These are phyloP conservation scores for Gymnopilus junonius DNA, from an alignment of 768 basidiomycete genomes.

Conservation along the genomic window DNA sequence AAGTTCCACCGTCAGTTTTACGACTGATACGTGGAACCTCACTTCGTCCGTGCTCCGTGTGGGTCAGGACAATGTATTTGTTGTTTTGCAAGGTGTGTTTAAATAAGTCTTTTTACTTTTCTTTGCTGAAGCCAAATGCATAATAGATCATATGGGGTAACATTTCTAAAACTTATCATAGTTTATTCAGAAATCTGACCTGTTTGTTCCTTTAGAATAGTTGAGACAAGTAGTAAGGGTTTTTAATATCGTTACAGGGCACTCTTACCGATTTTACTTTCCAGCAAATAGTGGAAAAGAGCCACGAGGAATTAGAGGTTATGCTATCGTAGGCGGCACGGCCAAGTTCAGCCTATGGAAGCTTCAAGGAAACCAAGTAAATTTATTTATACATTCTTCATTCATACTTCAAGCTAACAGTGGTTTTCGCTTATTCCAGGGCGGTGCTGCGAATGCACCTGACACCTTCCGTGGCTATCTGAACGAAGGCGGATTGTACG, in stretches of 20 bases:
- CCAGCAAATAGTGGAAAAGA: constrained; percentile 54
- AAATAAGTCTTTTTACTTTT: background rate
- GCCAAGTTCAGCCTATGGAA: constrained; percentile 63
- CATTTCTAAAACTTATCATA: background rate
- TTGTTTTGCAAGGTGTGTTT: constrained; percentile 37
- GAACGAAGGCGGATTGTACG: constrained; percentile 73
- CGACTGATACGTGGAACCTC: constrained; percentile 46
- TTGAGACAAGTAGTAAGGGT: constrained; percentile 53
- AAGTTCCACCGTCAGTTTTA: constrained; percentile 43
- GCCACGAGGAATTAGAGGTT: constrained; percentile 52
- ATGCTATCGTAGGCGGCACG: constrained; percentile 43
- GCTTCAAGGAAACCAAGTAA: constrained; percentile 72
- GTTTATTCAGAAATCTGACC: background rate
- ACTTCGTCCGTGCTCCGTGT: constrained; percentile 37
- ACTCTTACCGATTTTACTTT: background rate
- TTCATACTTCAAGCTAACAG: background rate
- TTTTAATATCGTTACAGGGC: too few species aligned
- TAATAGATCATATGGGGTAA: constrained; percentile 57
- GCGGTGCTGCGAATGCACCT: constrained; percentile 27
- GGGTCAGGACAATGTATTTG: constrained; percentile 46
- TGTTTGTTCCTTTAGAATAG: constrained; percentile 34
- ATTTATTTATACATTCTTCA: constrained; percentile 40
- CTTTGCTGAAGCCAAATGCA: background rate
- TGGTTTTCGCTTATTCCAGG: background rate
- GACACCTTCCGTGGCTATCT: constrained; percentile 48